Evolutionary conservation across 2,329 filamentous ascomycete genomes (phyloP).

Genomic region (Xylaria sp.): DNA sequence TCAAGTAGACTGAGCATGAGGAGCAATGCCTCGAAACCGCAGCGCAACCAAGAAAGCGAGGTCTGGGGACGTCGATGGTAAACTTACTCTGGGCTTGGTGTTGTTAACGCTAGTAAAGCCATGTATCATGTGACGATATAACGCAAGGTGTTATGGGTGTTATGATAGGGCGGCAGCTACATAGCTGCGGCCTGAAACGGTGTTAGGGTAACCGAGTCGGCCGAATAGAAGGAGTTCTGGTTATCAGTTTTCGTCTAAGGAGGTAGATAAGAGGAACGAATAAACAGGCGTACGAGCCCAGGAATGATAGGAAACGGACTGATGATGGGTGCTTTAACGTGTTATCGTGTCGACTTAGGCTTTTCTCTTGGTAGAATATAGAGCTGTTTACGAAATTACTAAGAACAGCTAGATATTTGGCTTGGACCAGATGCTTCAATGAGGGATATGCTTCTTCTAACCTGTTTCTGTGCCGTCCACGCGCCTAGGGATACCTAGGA

Average conservation of each 20-base stretch:
- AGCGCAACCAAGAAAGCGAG: constrained; percentile 27
- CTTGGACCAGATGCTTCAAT: background rate
- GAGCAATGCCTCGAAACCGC: constrained; percentile 22
- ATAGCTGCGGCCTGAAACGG: background rate
- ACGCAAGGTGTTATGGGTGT: constrained; percentile 29
- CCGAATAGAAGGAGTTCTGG: constrained; percentile 5
- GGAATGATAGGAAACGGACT: constrained; percentile 18
- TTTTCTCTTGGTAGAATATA: constrained; percentile 6
- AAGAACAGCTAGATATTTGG: background rate
- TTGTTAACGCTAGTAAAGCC: background rate
- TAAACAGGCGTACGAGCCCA: background rate
- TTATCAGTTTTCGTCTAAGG: background rate
- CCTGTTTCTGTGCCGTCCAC: background rate
- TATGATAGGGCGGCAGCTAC: background rate
- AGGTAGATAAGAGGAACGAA: background rate
- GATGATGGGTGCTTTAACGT: constrained; percentile 16
- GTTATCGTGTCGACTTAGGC: background rate
- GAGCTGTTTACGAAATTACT: background rate
- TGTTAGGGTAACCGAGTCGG: background rate
- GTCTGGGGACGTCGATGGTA: constrained; percentile 41
- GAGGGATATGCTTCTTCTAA: background rate
- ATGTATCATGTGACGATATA: constrained; percentile 5
- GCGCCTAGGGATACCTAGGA: background rate
- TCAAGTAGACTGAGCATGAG: constrained; percentile 5
- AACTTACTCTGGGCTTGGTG: background rate